Base-by-base conservation (phyloP, 352 stramenopile species). In the Phytophthora pseudosyringae region DNA sequence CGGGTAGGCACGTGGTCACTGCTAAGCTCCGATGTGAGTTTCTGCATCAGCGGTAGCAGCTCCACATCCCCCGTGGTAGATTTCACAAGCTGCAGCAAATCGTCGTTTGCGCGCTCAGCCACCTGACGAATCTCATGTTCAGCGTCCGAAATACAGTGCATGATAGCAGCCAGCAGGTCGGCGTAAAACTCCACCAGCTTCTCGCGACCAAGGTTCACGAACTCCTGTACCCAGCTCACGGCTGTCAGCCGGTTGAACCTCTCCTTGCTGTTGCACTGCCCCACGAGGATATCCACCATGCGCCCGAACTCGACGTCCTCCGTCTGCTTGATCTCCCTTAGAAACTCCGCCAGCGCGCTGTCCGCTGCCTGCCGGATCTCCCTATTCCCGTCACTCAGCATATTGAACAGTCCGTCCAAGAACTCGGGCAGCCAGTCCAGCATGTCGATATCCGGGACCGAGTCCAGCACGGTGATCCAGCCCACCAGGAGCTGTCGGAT, bases 381-480 rank as follows among this genome's bases (percentile, higher is more conserved):
- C 21, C 96, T 79, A 76, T 99, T 99, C 4, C 91, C 96, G 75
- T 99, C 98, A 64, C 95, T 98, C 1, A 99, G 78, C 98, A 99
- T 99, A 73, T 99, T 99, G 63, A 99, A 99, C 16, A 99, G 77
- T 0, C 98, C 98, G 66, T 99, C 98, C 10, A 99, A 73, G 78
- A 99, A 99, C 55, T 99, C 97, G 2, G 88, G 88, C 40, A 96
- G 71, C 82, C 97, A 99, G 76, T 99, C 97, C 52, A 99, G 86
- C 97, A 99, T 99, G 69, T 98, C 96, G 59, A 99, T 99, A 63
- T 99, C 97, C 1, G 98, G 98, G 15, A 99, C 97, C 5, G 89
- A 98, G 80, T 99, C 97, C 44, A 99, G 84, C 7, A 99, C 91
- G 0, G 96, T 99, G 67, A 99, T 99, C 98, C 98, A 99, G 5